A percentile compares a stretch with the other conserved stretches of the same genome.
phyloP scores from a whole-genome alignment of 495 filamentous ascomycete species.

The Penicillium longicatenatum region DNA sequence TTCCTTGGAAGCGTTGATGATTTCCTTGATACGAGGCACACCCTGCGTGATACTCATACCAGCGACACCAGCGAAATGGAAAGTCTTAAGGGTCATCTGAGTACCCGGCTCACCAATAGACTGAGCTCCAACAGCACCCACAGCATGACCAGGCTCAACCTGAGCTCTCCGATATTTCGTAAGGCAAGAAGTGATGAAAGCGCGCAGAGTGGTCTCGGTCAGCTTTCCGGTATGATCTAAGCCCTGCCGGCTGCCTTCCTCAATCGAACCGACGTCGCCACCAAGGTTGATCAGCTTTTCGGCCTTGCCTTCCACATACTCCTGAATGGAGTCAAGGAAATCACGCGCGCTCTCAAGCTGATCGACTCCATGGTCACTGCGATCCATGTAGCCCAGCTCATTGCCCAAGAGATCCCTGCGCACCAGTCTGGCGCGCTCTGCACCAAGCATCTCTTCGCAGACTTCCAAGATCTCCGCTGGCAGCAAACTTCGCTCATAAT shows the following conservation, averaged over 20 bases:
- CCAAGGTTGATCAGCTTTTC: constrained; percentile 48
- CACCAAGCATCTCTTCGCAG: constrained; percentile 63
- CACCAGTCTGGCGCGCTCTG: constrained; percentile 63
- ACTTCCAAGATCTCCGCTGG: constrained; percentile 72
- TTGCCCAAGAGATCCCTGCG: constrained; percentile 57
- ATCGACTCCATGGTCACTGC: constrained; percentile 69
- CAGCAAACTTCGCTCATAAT: constrained; percentile 67
- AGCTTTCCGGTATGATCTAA: constrained; percentile 79
- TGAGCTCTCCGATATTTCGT: constrained; percentile 86
- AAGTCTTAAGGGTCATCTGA: constrained; percentile 99
- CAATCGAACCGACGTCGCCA: constrained; percentile 41
- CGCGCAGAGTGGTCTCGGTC: constrained; percentile 66
- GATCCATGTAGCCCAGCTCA: constrained; percentile 63
- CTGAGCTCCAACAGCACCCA: constrained; percentile 96
- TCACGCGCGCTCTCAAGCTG: constrained; percentile 81
- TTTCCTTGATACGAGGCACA: constrained; percentile 99
- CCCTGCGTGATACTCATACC: constrained; percentile 99
- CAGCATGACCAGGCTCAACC: constrained; percentile 91
- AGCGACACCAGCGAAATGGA: constrained; percentile 99
- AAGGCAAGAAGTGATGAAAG: constrained; percentile 82
- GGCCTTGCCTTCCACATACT: constrained; percentile 64
- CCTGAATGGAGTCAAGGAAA: constrained; percentile 75
- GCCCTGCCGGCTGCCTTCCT: constrained; percentile 40
- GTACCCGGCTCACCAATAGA: constrained; percentile 98
- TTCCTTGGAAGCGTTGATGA: constrained; percentile 91